phyloP scores from a whole-genome alignment of 2,329 filamentous ascomycete species.

The Colletotrichum endophyticum region DNA sequence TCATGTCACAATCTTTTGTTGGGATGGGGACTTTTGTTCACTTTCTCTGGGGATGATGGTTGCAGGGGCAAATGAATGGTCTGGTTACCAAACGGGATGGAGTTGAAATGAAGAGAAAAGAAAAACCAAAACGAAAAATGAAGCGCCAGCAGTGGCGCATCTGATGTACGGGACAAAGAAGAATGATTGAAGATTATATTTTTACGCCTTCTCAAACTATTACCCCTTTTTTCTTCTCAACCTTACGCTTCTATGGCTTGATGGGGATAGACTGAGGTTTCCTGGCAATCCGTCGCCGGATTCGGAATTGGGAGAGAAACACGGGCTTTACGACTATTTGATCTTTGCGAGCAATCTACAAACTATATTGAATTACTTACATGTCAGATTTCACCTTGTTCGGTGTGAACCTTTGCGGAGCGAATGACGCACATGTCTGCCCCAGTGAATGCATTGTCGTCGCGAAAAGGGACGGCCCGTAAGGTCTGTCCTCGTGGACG shows the following conservation, averaged over 20 bases:
- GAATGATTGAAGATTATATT: conserved; percentile 24
- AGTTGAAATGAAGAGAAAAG: conserved; percentile 23
- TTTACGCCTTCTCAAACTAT: conserved; percentile 5
- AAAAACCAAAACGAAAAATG: conserved; percentile 23
- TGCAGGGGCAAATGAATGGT: conserved; percentile 6
- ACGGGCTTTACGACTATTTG: neutral
- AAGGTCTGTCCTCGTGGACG: neutral
- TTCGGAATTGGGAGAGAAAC: conserved; percentile 36
- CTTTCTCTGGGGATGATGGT: conserved; percentile 17
- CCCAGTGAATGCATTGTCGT: neutral
- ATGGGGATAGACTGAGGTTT: conserved; percentile 42
- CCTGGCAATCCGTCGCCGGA: conserved; percentile 47
- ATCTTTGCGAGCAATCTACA: neutral
- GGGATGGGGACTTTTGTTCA: conserved; percentile 10
- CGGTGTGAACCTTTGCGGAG: neutral
- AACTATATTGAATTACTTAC: neutral
- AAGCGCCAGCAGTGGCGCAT: neutral
- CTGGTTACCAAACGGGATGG: conserved; percentile 24
- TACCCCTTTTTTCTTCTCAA: conserved; percentile 10
- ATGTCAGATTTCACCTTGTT: neutral
- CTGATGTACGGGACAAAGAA: conserved; percentile 25
- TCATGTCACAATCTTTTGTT: conserved; percentile 11
- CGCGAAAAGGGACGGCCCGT: neutral
- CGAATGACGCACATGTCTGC: neutral
- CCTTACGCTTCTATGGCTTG: conserved; percentile 4